Evolutionary conservation across 2,329 filamentous ascomycete species (phyloP).

Genomic region (Trichoderma endophyticum): DNA sequence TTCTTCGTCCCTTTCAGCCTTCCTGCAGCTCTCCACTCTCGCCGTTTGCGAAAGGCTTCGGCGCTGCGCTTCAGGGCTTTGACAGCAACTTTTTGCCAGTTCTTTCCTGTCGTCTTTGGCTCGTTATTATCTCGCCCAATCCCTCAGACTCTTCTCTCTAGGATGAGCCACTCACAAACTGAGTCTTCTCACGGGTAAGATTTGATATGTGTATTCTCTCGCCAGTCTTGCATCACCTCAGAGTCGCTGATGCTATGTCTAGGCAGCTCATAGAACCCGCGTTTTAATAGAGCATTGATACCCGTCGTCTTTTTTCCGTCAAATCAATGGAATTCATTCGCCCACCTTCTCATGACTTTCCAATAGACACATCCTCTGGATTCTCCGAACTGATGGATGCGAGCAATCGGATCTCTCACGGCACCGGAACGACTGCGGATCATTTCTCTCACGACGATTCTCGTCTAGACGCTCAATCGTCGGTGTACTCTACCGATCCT

Average conservation of each 20-base stretch:
- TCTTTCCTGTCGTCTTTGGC: not conserved
- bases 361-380: constrained; percentile 27
- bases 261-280: not conserved
- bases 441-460: constrained; percentile 33
- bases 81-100: not conserved
- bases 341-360: constrained; percentile 27
- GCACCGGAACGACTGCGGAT: constrained; percentile 23
- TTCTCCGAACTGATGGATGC: constrained; percentile 29
- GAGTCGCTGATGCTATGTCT: not conserved
- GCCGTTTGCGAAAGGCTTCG: not conserved
- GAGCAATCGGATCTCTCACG: constrained; percentile 26
- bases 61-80: not conserved
- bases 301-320: constrained; percentile 24
- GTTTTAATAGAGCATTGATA: constrained; percentile 23
- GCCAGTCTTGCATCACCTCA: not conserved
- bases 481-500: constrained; percentile 18
- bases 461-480: constrained; percentile 28
- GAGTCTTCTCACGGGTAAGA: not conserved
- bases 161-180: not conserved
- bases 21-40: not conserved
- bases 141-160: not conserved
- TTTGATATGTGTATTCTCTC: not conserved
- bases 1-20: not conserved
- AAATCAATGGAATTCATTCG: constrained; percentile 21
- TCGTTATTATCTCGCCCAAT: not conserved